These are phyloP conservation scores for Alliaria petiolata DNA, from an alignment of 345 rosid species.

Conservation along the genomic window DNA sequence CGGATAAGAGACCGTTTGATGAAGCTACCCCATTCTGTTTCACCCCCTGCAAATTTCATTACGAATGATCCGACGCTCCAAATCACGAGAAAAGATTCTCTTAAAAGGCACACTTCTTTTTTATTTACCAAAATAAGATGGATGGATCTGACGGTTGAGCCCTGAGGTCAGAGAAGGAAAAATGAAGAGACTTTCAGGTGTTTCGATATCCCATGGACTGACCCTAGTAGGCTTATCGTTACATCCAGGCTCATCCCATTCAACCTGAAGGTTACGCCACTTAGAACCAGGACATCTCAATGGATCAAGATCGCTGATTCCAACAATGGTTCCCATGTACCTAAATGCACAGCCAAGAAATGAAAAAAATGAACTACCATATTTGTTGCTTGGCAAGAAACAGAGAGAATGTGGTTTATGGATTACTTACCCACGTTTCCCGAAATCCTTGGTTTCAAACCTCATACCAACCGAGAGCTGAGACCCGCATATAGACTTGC, in stretches of 20 bases:
- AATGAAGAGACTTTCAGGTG: slow-evolving; percentile 97
- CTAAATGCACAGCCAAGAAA: slow-evolving; percentile 36
- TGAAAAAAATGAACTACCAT: background rate
- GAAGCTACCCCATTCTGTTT: slow-evolving; percentile 80
- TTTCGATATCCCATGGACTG: slow-evolving; percentile 96
- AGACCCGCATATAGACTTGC: slow-evolving; percentile 82
- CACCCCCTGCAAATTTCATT: slow-evolving; percentile 47
- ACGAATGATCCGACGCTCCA: background rate
- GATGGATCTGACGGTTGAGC: slow-evolving; percentile 70
- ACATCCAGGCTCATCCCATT: slow-evolving; percentile 99
- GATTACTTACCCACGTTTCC: slow-evolving; percentile 70
- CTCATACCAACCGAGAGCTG: slow-evolving; percentile 95
- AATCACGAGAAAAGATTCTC: background rate
- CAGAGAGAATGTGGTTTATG: background rate
- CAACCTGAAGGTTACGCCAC: slow-evolving; percentile 99
- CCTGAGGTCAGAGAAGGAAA: slow-evolving; percentile 93
- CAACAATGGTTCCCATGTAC: slow-evolving; percentile 96
- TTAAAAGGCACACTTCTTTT: background rate
- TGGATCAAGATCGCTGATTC: slow-evolving; percentile 82
- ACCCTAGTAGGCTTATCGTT: slow-evolving; percentile 85
- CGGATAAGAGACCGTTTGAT: slow-evolving; percentile 68
- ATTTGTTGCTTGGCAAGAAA: background rate
- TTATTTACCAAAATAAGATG: slow-evolving; percentile 62
- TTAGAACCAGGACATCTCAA: slow-evolving; percentile 96
- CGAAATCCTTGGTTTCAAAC: slow-evolving; percentile 95